Percentiles rank a stretch among this genome's conserved stretches.
Evolutionary conservation across 495 filamentous ascomycete species (phyloP).

Genomic region (Tuber calosporum): DNA sequence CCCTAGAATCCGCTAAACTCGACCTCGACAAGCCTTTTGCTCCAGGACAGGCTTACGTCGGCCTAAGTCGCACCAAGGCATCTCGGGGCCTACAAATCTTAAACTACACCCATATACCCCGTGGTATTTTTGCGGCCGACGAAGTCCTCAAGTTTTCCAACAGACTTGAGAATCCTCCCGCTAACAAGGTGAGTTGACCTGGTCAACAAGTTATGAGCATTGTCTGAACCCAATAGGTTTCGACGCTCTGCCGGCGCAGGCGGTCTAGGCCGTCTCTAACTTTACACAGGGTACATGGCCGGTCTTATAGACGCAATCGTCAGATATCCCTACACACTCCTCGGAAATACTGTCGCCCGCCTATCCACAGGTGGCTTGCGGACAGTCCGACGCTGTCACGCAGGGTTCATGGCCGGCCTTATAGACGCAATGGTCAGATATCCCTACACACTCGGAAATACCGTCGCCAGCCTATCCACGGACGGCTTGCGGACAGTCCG

Average conservation of each 20-base stretch:
- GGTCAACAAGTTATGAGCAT: not conserved
- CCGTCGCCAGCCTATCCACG: not conserved
- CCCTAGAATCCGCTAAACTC: not conserved
- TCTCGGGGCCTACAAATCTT: not conserved
- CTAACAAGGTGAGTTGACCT: not conserved
- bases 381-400: not conserved
- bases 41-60: not conserved
- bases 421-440: not conserved
- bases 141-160: not conserved
- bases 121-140: not conserved
- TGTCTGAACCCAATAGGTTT: not conserved
- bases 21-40: not conserved
- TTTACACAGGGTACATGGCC: not conserved
- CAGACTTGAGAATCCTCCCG: not conserved
- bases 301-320: not conserved
- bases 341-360: not conserved
- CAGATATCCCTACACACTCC: not conserved
- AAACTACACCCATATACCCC: not conserved
- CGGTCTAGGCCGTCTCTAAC: not conserved
- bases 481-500: not conserved
- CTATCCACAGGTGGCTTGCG: not conserved
- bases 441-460: not conserved
- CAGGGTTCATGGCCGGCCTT: not conserved
- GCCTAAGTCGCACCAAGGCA: not conserved
- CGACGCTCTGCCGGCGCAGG: not conserved